Percentiles rank a stretch among this genome's conserved stretches.
These are phyloP conservation scores for Mimosa bimucronata DNA, from an alignment of 306 rosid species.

Conservation along the genomic window DNA sequence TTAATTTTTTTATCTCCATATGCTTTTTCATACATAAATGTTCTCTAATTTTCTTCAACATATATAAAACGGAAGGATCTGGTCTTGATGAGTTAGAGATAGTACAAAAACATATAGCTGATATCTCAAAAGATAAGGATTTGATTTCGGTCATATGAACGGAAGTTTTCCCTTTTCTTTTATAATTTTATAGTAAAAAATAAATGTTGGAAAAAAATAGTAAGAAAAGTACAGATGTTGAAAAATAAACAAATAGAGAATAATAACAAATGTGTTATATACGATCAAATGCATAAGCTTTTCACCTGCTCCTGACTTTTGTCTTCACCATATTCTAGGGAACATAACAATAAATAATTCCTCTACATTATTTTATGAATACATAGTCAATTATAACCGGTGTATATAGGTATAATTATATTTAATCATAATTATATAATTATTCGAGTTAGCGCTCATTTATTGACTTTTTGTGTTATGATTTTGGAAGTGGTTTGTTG, in stretches of 20 bases:
- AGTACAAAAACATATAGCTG: not conserved
- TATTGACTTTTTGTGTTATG: not conserved
- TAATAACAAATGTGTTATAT: not conserved
- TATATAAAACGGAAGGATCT: too few relatives aligned
- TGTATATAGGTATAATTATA: not conserved
- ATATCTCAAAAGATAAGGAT: not conserved
- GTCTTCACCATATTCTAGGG: not conserved
- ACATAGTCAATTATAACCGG: too few relatives aligned
- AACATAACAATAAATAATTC: not conserved
- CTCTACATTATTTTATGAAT: not conserved
- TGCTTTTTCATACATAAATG: too few relatives aligned
- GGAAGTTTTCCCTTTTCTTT: not conserved
- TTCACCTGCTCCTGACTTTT: constrained; percentile 16
- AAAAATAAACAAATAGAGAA: not conserved
- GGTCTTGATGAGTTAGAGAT: too few relatives aligned
- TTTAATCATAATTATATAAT: not conserved
- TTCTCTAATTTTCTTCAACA: too few relatives aligned
- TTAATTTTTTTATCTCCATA: too few relatives aligned
- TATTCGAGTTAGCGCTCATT: not conserved
- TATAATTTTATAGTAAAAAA: not conserved
- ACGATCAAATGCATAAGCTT: not conserved
- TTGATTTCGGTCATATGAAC: not conserved
- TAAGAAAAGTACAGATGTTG: not conserved
- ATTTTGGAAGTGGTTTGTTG: not conserved
- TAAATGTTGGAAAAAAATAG: too few relatives aligned